A percentile compares a stretch with the other conserved stretches of the same genome.
Evolutionary conservation across 129 eudicot genomes (phyloP).

Genomic region (Flaveria brownii): DNA sequence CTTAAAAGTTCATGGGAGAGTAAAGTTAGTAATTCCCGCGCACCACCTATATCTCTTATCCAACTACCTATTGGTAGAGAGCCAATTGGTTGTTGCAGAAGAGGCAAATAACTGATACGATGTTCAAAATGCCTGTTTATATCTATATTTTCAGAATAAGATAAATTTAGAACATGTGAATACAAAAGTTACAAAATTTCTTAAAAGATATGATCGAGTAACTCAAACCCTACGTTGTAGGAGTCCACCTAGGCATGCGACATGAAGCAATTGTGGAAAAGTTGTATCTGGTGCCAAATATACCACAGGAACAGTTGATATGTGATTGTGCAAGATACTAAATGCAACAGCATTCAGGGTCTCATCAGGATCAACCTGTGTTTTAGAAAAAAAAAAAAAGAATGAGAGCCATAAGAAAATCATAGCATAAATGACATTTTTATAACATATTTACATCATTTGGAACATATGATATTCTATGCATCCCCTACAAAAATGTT

Average conservation of each 20-base stretch:
- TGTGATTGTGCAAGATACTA: constrained; percentile 46
- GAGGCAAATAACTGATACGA: constrained; percentile 46
- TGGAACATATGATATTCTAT: neutral
- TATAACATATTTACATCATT: neutral
- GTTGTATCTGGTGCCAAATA: constrained; percentile 38
- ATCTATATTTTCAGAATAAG: constrained; percentile 37
- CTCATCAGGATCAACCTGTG: constrained; percentile 64
- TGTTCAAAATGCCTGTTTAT: constrained; percentile 47
- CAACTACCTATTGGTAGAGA: constrained; percentile 53
- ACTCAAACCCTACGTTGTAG: constrained; percentile 41
- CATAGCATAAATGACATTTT: constrained; percentile 1
- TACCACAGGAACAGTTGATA: constrained; percentile 56
- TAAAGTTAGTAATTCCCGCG: constrained; percentile 41
- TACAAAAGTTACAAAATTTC: neutral
- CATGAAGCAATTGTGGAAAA: constrained; percentile 44
- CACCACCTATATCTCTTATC: constrained; percentile 38
- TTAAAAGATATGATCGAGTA: neutral
- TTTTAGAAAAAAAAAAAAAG: constrained; percentile 3
- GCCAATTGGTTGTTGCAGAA: constrained; percentile 46
- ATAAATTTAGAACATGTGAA: neutral
- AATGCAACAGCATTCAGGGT: constrained; percentile 47
- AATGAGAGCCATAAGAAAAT: constrained; percentile 1
- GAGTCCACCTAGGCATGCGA: constrained; percentile 61
- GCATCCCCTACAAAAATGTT: neutral
- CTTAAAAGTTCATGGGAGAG: constrained; percentile 39